phyloP scores from a whole-genome alignment of 2,329 filamentous ascomycete species.

The Botrytis fragariae region DNA sequence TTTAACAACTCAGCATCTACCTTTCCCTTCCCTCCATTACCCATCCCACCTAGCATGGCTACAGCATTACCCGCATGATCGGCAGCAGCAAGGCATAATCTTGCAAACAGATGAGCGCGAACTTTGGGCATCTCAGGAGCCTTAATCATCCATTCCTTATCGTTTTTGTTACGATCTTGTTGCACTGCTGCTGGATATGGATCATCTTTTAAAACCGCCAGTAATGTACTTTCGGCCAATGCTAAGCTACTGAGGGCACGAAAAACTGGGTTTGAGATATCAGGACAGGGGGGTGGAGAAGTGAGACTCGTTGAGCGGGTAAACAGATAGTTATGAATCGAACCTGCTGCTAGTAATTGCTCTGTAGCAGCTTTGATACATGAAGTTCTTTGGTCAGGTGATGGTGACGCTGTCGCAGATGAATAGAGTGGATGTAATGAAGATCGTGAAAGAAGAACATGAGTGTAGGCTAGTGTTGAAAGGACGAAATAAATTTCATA shows the following conservation, averaged over 20 bases:
- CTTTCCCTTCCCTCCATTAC: slow-evolving; percentile 44
- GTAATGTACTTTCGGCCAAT: slow-evolving; percentile 82
- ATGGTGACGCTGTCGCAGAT: slow-evolving; percentile 58
- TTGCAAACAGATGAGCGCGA: slow-evolving; percentile 80
- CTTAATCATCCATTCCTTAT: slow-evolving; percentile 96
- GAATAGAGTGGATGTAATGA: slow-evolving; percentile 72
- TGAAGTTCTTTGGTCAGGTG: slow-evolving; percentile 63
- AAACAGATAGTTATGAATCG: slow-evolving; percentile 71
- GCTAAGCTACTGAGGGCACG: slow-evolving; percentile 63
- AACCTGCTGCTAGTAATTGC: slow-evolving; percentile 72
- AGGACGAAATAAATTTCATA: slow-evolving; percentile 81
- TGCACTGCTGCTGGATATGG: slow-evolving; percentile 82
- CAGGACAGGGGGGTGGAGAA: slow-evolving; percentile 46
- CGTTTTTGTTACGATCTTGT: slow-evolving; percentile 76
- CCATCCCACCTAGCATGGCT: slow-evolving; percentile 47
- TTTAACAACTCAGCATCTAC: slow-evolving; percentile 64
- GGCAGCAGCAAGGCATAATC: slow-evolving; percentile 81
- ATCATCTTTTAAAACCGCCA: slow-evolving; percentile 91
- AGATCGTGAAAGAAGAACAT: slow-evolving; percentile 69
- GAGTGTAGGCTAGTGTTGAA: slow-evolving; percentile 71
- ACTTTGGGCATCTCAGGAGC: slow-evolving; percentile 85
- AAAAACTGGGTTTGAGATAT: slow-evolving; percentile 53
- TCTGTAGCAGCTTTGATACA: slow-evolving; percentile 74
- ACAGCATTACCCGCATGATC: slow-evolving; percentile 79
- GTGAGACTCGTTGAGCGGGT: slow-evolving; percentile 50